Evolutionary conservation across 1,139 yeast species (phyloP).

Genomic region (Debaryomyces robertsiae): DNA sequence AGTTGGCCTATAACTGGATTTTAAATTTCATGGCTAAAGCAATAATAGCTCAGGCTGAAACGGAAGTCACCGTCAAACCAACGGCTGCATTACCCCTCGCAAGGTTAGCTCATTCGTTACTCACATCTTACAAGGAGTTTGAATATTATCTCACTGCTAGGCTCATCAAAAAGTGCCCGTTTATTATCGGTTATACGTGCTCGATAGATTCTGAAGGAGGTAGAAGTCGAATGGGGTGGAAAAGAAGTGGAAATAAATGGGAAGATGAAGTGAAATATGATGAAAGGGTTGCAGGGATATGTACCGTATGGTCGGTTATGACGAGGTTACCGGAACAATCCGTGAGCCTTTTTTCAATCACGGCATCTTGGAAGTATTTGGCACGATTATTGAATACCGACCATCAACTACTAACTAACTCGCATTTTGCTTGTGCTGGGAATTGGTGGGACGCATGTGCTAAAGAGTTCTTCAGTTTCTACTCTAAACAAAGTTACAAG

Average conservation of each 20-base stretch:
- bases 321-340: conserved; percentile 41
- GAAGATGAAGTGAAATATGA: conserved; percentile 76
- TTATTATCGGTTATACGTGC: conserved; percentile 78
- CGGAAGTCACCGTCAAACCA: conserved; percentile 83
- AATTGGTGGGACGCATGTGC: conserved; percentile 95
- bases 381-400: conserved; percentile 71
- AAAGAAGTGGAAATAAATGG: conserved; percentile 66
- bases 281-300: conserved; percentile 85
- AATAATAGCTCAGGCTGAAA: conserved; percentile 86
- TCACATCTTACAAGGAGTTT: conserved; percentile 64
- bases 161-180: conserved; percentile 88
- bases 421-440: conserved; percentile 71
- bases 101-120: conserved; percentile 56
- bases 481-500: conserved; percentile 72
- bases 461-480: conserved; percentile 51
- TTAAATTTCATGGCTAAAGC: conserved; percentile 84
- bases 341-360: conserved; percentile 22
- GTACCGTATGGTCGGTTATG: conserved; percentile 77
- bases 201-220: conserved; percentile 81
- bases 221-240: conserved; percentile 86
- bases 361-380: conserved; percentile 72
- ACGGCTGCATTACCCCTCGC: conserved; percentile 83
- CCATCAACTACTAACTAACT: conserved; percentile 51
- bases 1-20: conserved; percentile 67
- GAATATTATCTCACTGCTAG: conserved; percentile 73